Evolutionary conservation across 208 protist species (phyloP).

Genomic region (Polymyxa betae): DNA sequence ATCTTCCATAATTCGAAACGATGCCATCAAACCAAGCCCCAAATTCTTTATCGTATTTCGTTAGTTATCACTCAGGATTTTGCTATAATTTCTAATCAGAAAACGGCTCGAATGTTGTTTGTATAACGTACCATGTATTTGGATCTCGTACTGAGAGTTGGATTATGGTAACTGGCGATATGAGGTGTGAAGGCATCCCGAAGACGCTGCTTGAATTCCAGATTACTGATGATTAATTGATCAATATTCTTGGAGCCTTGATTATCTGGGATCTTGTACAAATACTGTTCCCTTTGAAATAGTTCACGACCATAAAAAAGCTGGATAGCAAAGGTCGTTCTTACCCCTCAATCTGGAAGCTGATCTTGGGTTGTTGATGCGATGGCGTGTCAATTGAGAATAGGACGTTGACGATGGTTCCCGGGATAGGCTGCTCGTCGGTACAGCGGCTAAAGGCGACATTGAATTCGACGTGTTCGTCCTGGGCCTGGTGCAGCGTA

Average conservation of each 20-base stretch:
- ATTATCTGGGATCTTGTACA: conserved; percentile 7
- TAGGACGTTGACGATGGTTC: conserved; percentile 32
- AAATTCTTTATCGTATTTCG: too few species aligned
- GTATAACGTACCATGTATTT: too few species aligned
- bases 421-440: conserved; percentile 32
- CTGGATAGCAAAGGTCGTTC: background rate
- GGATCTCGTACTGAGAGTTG: too few species aligned
- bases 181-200: conserved; percentile 36
- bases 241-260: conserved; percentile 40
- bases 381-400: background rate
- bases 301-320: background rate
- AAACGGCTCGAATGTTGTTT: too few species aligned
- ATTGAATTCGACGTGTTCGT: background rate
- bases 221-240: conserved; percentile 46
- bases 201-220: conserved; percentile 50
- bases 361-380: background rate
- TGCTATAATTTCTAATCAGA: too few species aligned
- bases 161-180: too few species aligned
- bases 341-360: conserved; percentile 50
- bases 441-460: conserved; percentile 17
- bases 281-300: conserved; percentile 4
- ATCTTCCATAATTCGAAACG: too few species aligned
- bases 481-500: background rate
- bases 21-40: too few species aligned
- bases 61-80: too few species aligned